A percentile compares a stretch with the other conserved stretches of the same genome.
These are phyloP conservation scores for Wallacemonas sp. DNA, from an alignment of 208 protist genomes.

Conservation along the genomic window DNA sequence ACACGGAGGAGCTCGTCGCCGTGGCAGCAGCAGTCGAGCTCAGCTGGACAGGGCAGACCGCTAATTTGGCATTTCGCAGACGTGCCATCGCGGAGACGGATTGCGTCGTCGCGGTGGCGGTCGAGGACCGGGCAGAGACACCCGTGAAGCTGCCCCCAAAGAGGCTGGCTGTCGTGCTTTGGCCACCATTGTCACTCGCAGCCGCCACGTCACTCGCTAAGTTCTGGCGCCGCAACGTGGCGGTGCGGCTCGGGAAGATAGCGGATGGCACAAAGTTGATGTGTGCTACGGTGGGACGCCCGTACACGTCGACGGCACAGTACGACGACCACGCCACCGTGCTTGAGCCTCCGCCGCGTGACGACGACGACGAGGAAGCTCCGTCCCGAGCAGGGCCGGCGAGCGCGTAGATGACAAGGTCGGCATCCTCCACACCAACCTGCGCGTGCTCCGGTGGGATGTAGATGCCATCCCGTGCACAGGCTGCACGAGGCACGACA, in stretches of 20 bases:
- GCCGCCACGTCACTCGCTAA: not conserved
- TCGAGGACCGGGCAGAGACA: not conserved
- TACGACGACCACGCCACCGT: conserved; percentile 51
- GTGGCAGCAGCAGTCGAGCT: conserved; percentile 2
- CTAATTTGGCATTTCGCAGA: conserved; percentile 3
- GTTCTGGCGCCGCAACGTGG: not conserved
- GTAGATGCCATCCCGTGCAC: conserved; percentile 25
- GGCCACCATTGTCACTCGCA: not conserved
- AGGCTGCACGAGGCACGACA: conserved; percentile 19
- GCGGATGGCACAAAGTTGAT: conserved; percentile 53
- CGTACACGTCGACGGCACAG: conserved; percentile 34
- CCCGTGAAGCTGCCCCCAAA: conserved; percentile 18
- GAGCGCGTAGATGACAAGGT: conserved; percentile 65
- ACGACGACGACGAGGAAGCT: not conserved
- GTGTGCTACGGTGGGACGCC: conserved; percentile 44
- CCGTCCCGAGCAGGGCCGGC: conserved; percentile 32
- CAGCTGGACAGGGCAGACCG: conserved; percentile 7
- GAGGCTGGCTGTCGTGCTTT: conserved; percentile 4
- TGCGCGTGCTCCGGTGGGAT: conserved; percentile 33
- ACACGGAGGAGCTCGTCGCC: conserved; percentile 7
- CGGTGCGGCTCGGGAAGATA: conserved; percentile 14
- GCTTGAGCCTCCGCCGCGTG: conserved; percentile 5
- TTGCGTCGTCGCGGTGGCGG: too few relatives aligned
- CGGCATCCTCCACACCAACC: conserved; percentile 34
- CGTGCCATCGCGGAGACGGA: too few relatives aligned